Evolutionary conservation across 345 rosid species (phyloP), one percentile per base, ranked within the genome.

Genomic region (Hibiscus mutabilis): DNA sequence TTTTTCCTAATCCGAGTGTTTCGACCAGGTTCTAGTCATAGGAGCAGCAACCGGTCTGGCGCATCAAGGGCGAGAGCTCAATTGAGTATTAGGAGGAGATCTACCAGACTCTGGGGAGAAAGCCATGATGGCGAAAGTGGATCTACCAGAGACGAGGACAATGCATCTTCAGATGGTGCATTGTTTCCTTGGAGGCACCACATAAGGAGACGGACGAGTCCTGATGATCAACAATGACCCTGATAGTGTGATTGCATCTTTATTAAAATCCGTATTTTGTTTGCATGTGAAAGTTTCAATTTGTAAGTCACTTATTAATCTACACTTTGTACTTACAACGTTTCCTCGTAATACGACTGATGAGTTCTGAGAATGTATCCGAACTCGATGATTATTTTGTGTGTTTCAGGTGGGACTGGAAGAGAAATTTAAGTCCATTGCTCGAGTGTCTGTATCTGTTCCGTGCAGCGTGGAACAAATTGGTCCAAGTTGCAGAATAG

Each of bases 11-110:
- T 89, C 53, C 79, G 99, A 14, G 96, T 90, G 31, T 86, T 92
- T 74, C 83, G 87, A 66, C 92, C 97, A 13, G 88, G 84, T 27
- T 79, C 89, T 8, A 83, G 87, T 80, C 78, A 91, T 25, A 86
- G 93, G 79, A 87, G 87, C 78, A 86, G 88, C 75, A 81, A 91
- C 80, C 87, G 92, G 97, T 86, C 95, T n/a, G 85, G 89, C 31
- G 25, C 82, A 33, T 78, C 92, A 14, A 86, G 98, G 81, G 84
- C 90, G 52, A 85, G 97, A 75, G 86, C 86, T 44, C 90, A 77
- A 42, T 66, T 80, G 60, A 82, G 88, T 72, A 80, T 79, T 59
- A 84, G 93, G 72, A 85, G 99, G 81, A 84, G 89, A 70, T 75
- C 97, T 14, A 74, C 86, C 58, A 79, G 86, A 71, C 86, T 84